Conservation (phyloP, 805 yeast genomes). For the Hanseniaspora clermontiae region DNA sequence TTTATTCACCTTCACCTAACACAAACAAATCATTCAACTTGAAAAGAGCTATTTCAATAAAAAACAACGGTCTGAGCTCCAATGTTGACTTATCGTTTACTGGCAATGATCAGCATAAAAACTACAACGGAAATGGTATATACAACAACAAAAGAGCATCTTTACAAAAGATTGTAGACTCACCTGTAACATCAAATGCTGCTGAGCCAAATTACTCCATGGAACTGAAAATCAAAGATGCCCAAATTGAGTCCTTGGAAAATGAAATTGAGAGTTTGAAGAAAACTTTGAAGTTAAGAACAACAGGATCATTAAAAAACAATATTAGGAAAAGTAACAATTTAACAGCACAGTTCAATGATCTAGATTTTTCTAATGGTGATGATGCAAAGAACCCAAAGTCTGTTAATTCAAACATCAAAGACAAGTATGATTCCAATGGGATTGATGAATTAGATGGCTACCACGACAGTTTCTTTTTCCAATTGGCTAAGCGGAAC, state of each 20-base stretch:
- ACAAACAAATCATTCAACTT: not conserved
- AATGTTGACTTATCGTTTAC: not conserved
- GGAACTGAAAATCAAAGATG: conserved; percentile 44
- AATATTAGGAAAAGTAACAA: not conserved
- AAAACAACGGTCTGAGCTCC: not conserved
- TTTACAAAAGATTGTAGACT: not conserved
- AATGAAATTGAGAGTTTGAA: conserved; percentile 32
- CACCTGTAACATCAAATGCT: conserved; percentile 14
- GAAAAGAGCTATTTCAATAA: conserved; percentile 9
- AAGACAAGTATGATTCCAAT: conserved; percentile 6
- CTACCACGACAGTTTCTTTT: conserved; percentile 8
- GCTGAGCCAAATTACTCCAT: conserved; percentile 33
- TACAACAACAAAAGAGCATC: not conserved
- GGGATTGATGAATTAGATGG: not conserved
- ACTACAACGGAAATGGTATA: not conserved
- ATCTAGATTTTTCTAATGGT: not conserved
- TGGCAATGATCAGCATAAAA: not conserved
- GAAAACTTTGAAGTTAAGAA: conserved; percentile 24
- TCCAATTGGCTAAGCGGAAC: conserved; percentile 10
- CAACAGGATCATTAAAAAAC: conserved; percentile 14
- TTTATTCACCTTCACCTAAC: not conserved
- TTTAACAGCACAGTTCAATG: not conserved
- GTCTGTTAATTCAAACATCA: not conserved
- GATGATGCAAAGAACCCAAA: not conserved
- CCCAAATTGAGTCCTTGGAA: conserved; percentile 36